Percentiles rank a stretch among this genome's conserved stretches.
Evolutionary conservation across 164 flowering plant genomes (phyloP).

Genomic region (Saururus chinensis): DNA sequence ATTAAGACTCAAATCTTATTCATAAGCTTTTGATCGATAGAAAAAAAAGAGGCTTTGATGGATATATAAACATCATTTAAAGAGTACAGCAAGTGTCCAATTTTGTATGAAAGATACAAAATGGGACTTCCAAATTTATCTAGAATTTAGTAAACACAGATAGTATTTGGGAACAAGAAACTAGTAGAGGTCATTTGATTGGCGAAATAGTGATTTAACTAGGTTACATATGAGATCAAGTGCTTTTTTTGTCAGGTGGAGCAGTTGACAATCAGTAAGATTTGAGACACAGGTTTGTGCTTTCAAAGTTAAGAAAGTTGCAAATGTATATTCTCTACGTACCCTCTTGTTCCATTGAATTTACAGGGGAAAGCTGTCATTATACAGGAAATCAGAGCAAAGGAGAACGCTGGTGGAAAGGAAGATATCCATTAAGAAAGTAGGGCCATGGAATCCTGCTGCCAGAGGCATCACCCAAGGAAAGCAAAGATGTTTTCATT

Average conservation of each 20-base stretch:
- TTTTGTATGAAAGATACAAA: background rate
- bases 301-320: too few species aligned
- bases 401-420: background rate
- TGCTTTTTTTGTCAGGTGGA: too few species aligned
- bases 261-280: background rate
- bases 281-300: too few species aligned
- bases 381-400: background rate
- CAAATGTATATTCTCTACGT: background rate
- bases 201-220: too few species aligned
- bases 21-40: background rate
- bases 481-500: background rate
- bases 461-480: background rate
- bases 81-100: background rate
- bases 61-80: background rate
- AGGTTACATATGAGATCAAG: too few species aligned
- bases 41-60: too few species aligned
- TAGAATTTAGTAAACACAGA: too few species aligned
- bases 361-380: background rate
- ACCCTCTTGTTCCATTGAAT: background rate
- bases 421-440: background rate
- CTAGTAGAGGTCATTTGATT: too few species aligned
- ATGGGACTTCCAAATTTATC: background rate
- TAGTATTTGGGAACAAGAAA: too few species aligned
- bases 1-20: background rate
- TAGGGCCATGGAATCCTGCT: background rate